phyloP scores from a whole-genome alignment of 768 basidiomycete species.

The Harrya chromipes region DNA sequence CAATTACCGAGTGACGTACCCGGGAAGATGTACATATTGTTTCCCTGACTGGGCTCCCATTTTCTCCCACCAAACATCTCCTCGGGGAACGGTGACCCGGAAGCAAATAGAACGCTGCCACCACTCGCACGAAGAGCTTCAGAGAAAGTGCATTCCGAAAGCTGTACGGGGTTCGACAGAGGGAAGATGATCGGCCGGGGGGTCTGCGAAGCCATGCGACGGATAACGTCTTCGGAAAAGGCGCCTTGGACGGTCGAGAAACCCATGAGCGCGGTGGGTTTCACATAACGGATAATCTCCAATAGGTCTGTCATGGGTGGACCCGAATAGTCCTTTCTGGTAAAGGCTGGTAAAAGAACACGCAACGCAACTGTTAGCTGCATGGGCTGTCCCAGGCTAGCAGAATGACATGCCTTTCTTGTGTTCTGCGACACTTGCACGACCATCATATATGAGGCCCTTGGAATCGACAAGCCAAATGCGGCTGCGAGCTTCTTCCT shows the following conservation, averaged over 20 bases:
- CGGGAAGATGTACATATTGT: conserved; percentile 90
- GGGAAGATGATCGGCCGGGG: conserved; percentile 89
- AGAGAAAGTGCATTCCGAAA: conserved; percentile 77
- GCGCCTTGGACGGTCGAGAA: conserved; percentile 86
- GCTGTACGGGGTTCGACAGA: conserved; percentile 82
- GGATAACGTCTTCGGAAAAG: conserved; percentile 68
- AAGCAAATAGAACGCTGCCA: conserved; percentile 81
- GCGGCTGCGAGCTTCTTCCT: conserved; percentile 69
- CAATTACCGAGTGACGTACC: conserved; percentile 33
- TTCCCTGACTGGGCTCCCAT: conserved; percentile 84
- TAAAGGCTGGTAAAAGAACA: conserved; percentile 62
- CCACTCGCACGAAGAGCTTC: conserved; percentile 70
- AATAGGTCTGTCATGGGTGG: conserved; percentile 70
- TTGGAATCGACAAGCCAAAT: conserved; percentile 88
- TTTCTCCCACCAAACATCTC: conserved; percentile 51
- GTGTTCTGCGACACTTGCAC: conserved; percentile 73
- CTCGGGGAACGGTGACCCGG: conserved; percentile 80
- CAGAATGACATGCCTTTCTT: conserved; percentile 61
- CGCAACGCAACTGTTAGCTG: not conserved
- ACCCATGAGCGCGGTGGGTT: conserved; percentile 87
- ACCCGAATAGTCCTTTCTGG: conserved; percentile 75
- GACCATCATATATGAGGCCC: conserved; percentile 75
- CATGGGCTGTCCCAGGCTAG: not conserved
- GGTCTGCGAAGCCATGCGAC: conserved; percentile 76
- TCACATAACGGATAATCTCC: conserved; percentile 76